Conservation (phyloP, 2,329 filamentous ascomycete genomes). For the Aspergillus sp. region DNA sequence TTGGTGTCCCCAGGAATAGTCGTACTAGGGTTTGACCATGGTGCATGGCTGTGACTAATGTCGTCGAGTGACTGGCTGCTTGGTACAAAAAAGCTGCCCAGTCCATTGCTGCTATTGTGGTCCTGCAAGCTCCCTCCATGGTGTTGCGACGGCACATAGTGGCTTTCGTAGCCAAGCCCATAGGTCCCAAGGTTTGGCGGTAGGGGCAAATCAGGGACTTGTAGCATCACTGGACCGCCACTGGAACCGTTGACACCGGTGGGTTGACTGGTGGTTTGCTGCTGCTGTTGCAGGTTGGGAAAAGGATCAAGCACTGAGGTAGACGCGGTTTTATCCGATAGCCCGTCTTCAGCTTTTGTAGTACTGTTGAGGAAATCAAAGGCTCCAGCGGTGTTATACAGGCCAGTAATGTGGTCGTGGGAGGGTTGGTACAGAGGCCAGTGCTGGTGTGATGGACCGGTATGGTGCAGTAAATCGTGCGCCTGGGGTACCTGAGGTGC, state of each 20-base stretch:
- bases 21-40: constrained; percentile 32
- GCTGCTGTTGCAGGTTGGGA: constrained; percentile 29
- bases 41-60: constrained; percentile 29
- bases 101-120: constrained; percentile 30
- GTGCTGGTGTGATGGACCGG: constrained; percentile 30
- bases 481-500: constrained; percentile 28
- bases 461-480: constrained; percentile 32
- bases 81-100: constrained; percentile 34
- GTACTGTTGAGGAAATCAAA: constrained; percentile 38
- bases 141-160: constrained; percentile 35
- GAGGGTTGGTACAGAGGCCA: constrained; percentile 38
- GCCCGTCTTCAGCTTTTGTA: constrained; percentile 33
- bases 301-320: constrained; percentile 38
- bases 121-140: constrained; percentile 32
- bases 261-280: constrained; percentile 27
- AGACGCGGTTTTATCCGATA: constrained; percentile 35
- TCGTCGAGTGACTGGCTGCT: constrained; percentile 36
- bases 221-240: constrained; percentile 33
- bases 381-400: constrained; percentile 32
- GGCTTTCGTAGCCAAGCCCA: constrained; percentile 30
- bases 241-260: constrained; percentile 28
- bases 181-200: constrained; percentile 32
- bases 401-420: constrained; percentile 34
- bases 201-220: constrained; percentile 36
- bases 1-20: constrained; percentile 33